Conservation (phyloP, 768 basidiomycete species). For the Pholiota microspora region DNA sequence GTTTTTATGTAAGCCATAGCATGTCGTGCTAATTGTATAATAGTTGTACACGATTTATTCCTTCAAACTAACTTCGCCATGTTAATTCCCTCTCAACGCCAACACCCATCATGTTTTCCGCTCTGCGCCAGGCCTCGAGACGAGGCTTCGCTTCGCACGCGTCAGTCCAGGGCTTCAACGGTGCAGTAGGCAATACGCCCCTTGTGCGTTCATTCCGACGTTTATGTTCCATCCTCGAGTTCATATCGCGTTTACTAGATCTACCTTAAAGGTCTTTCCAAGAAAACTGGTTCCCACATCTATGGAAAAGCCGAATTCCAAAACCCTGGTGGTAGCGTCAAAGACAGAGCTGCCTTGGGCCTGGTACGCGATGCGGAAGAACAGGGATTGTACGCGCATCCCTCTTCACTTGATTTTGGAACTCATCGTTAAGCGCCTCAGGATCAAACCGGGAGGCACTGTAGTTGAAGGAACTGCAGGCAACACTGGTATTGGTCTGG, state of each 20-base stretch:
- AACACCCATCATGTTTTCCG: slow-evolving; percentile 32
- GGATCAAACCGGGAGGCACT: slow-evolving; percentile 90
- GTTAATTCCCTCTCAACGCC: slow-evolving; percentile 8
- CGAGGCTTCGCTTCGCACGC: slow-evolving; percentile 38
- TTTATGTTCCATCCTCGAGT: neutral
- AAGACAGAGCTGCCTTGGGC: slow-evolving; percentile 94
- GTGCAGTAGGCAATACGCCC: slow-evolving; percentile 92
- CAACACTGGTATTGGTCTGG: slow-evolving; percentile 96
- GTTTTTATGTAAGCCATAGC: slow-evolving; percentile 24
- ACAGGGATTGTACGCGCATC: slow-evolving; percentile 62
- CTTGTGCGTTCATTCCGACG: slow-evolving; percentile 50
- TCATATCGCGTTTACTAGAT: slow-evolving; percentile 50
- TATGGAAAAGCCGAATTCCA: slow-evolving; percentile 98
- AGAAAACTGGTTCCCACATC: slow-evolving; percentile 79
- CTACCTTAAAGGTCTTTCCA: slow-evolving; percentile 75
- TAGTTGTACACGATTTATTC: slow-evolving; percentile 3
- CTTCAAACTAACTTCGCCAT: slow-evolving; percentile 1
- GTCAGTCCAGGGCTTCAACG: slow-evolving; percentile 75
- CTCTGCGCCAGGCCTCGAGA: slow-evolving; percentile 25
- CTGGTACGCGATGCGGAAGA: slow-evolving; percentile 85
- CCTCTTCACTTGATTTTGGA: neutral
- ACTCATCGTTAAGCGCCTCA: slow-evolving; percentile 21
- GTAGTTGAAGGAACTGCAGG: slow-evolving; percentile 98
- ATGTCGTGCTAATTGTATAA: slow-evolving; percentile 37
- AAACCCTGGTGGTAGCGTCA: slow-evolving; percentile 97